Conservation (phyloP, 192 early-diverging fungal species). For the Phycomyces nitens region DNA sequence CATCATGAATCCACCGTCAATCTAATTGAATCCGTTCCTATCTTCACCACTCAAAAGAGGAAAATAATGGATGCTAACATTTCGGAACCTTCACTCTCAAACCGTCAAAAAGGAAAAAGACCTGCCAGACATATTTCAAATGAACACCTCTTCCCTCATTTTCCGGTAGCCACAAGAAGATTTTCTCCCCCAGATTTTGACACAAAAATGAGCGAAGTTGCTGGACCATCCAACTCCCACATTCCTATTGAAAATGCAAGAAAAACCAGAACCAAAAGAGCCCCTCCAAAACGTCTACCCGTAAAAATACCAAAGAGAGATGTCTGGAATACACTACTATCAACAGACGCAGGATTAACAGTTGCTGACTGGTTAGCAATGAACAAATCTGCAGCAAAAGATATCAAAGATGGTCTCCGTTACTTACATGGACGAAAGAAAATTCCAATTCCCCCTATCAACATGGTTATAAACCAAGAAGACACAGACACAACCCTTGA, state of each 20-base stretch:
- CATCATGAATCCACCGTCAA: too few relatives aligned
- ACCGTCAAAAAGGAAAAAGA: too few relatives aligned
- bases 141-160: neutral
- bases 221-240: too few relatives aligned
- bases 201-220: neutral
- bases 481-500: too few relatives aligned
- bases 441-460: neutral
- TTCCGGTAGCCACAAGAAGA: neutral
- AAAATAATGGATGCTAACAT: too few relatives aligned
- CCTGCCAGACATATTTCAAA: neutral
- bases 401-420: neutral
- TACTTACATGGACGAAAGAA: conserved; percentile 2
- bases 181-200: neutral
- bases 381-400: neutral
- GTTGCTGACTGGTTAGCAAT: neutral
- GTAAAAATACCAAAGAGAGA: neutral
- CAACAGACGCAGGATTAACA: neutral
- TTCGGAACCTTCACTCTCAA: too few relatives aligned
- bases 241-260: neutral
- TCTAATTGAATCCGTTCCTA: too few relatives aligned
- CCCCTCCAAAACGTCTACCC: neutral
- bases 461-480: neutral
- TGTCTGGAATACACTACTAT: neutral
- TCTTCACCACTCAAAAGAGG: too few relatives aligned
- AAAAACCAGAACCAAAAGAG: neutral